phyloP scores from a whole-genome alignment of 306 rosid species.

The Vigna angularis region DNA sequence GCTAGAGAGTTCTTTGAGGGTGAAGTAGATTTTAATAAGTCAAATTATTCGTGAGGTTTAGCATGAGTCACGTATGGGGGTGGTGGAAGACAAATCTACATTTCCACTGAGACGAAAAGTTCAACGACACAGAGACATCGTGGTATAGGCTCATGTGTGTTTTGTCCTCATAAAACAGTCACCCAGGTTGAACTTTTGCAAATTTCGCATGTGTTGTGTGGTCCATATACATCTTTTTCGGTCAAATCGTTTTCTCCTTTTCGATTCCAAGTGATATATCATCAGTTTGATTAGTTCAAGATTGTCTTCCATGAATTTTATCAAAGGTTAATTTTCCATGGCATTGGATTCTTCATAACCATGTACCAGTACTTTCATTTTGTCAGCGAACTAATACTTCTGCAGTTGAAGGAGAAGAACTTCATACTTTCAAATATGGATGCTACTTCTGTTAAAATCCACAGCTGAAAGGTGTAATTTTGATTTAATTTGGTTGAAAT shows the following conservation, averaged over 20 bases:
- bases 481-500: no score
- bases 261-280: neutral
- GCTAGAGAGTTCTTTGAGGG: no score
- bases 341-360: no score
- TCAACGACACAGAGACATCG: conserved; percentile 36
- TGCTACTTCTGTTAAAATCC: no score
- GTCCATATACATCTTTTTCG: conserved; percentile 34
- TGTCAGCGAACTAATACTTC: no score
- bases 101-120: conserved; percentile 20
- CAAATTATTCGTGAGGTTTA: neutral
- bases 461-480: no score
- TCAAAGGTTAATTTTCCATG: no score
- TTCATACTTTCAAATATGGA: no score
- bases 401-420: no score
- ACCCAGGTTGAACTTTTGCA: conserved; percentile 13
- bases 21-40: neutral
- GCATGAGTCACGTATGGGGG: neutral
- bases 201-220: conserved; percentile 38
- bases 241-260: conserved; percentile 25
- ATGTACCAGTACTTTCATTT: no score
- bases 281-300: neutral
- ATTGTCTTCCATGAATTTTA: no score
- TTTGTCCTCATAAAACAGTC: conserved; percentile 26
- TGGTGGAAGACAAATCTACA: neutral
- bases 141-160: conserved; percentile 24